Evolutionary conservation across 345 rosid species (phyloP).

Genomic region (Rhodomyrtus tomentosa): DNA sequence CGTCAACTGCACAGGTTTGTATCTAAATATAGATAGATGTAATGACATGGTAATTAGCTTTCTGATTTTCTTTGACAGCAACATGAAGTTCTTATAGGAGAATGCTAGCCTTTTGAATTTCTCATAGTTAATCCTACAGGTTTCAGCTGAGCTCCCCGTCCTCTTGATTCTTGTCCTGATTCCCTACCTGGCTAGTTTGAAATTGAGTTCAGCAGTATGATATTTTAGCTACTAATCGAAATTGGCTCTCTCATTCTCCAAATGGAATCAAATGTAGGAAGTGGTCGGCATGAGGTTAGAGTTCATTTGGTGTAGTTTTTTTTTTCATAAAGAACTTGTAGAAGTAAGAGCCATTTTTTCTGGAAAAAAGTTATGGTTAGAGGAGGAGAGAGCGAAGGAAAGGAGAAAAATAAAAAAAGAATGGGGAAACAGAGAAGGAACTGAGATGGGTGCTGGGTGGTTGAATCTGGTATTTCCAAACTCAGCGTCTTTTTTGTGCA

Average conservation of each 20-base stretch:
- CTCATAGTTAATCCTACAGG: neutral
- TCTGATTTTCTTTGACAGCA: neutral
- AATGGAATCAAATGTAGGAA: neutral
- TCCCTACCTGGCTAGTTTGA: neutral
- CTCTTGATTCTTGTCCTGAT: neutral
- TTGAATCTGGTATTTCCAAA: neutral
- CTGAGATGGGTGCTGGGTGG: neutral
- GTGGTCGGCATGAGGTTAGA: neutral
- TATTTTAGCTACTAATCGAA: neutral
- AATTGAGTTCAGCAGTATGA: neutral
- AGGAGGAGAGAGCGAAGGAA: neutral
- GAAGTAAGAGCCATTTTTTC: neutral
- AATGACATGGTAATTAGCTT: neutral
- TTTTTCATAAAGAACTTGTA: neutral
- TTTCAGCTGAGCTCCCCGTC: neutral
- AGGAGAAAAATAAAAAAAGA: neutral
- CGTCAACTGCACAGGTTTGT: conserved; percentile 75
- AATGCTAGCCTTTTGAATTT: neutral
- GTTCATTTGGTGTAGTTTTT: neutral
- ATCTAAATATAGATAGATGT: neutral
- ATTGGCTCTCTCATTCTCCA: neutral
- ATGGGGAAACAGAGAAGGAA: neutral
- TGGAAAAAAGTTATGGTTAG: neutral
- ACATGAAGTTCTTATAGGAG: neutral
- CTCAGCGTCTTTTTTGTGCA: neutral